Evolutionary conservation across 176 grass and related monocot genomes (phyloP), one percentile per base, ranked within the genome.

Genomic region (Cenchrus americanus): DNA sequence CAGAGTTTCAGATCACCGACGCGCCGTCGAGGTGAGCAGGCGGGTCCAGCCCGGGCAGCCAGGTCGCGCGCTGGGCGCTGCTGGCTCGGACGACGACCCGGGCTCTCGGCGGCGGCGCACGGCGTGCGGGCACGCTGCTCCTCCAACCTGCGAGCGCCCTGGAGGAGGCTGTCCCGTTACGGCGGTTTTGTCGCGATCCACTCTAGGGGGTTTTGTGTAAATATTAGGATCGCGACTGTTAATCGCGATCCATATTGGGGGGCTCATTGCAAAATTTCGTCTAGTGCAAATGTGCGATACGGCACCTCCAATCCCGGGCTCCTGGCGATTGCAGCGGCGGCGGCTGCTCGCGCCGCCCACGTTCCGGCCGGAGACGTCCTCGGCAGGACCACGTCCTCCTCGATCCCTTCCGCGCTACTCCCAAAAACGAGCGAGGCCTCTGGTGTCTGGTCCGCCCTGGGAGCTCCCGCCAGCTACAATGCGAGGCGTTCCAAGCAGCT

Each of bases 11-110:
- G 89, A 17, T 18, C 66, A 98, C 95, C 63, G 90, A 98, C 95
- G 90, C 91, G 92, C 95, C 92, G 86, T 98, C 92, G 66, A 98
- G 96, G 79, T 95, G 59, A 17, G 89, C 18, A 0, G 96, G 96
- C 27, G 93, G 93, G 80, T 98, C 96, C 26, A 98, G 70, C 49
- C 92, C 93, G 0, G 91, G 93, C 83, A 95, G 30, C 92, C 92
- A 95, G 0, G 93, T 95, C 32, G 91, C 87, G 1, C 93, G 89
- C 59, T 92, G 81, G 11, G 87, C 59, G 68, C 47, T 1, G 13
- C 53, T 1, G 13, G 90, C 95, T 47, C 82, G 84, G 46, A 74
- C 85, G 15, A 48, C 62, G 8, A 85, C 59, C 14, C 76, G 76
- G 6, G 86, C 27, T 82, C 86, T 22, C 0, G 27, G 71, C 8